Conservation (phyloP, 768 basidiomycete species). For the Infundibulicybe gibba region DNA sequence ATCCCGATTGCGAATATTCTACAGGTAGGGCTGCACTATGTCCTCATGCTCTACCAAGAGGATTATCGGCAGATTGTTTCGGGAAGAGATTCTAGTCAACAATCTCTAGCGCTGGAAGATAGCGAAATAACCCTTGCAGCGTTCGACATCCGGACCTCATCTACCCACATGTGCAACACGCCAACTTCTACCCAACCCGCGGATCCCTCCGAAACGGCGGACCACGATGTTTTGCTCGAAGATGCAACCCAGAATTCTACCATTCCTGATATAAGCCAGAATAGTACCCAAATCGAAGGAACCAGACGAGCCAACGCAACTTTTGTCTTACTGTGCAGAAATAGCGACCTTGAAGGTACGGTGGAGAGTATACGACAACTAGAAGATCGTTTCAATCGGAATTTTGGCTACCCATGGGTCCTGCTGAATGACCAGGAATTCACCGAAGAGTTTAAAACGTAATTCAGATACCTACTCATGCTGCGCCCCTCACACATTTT, state of each 20-base stretch:
- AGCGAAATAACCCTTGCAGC: no score
- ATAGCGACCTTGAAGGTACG: constrained; percentile 49
- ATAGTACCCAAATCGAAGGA: constrained; percentile 6
- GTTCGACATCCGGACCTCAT: no score
- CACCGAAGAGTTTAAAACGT: constrained; percentile 69
- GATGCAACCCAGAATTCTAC: no score
- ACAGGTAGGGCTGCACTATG: constrained; percentile 55
- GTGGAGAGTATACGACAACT: constrained; percentile 58
- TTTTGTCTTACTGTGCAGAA: constrained; percentile 70
- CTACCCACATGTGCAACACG: no score
- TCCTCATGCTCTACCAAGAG: constrained; percentile 46
- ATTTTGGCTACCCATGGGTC: constrained; percentile 76
- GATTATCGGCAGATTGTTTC: constrained; percentile 46
- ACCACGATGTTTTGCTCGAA: no score
- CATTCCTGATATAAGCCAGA: constrained; percentile 1
- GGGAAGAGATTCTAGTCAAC: constrained; percentile 28
- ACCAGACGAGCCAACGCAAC: constrained; percentile 62
- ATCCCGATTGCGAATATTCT: neutral
- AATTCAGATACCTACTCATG: constrained; percentile 8
- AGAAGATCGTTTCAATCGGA: constrained; percentile 84
- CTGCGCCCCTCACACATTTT: neutral
- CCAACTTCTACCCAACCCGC: no score
- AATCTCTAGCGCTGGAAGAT: no score
- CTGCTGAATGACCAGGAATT: constrained; percentile 83
- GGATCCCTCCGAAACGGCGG: no score